Percentiles rank a stretch among this genome's conserved stretches.
These are phyloP conservation scores for Geosiphon pyriformis DNA, from an alignment of 192 early-diverging fungal species.

Conservation along the genomic window DNA sequence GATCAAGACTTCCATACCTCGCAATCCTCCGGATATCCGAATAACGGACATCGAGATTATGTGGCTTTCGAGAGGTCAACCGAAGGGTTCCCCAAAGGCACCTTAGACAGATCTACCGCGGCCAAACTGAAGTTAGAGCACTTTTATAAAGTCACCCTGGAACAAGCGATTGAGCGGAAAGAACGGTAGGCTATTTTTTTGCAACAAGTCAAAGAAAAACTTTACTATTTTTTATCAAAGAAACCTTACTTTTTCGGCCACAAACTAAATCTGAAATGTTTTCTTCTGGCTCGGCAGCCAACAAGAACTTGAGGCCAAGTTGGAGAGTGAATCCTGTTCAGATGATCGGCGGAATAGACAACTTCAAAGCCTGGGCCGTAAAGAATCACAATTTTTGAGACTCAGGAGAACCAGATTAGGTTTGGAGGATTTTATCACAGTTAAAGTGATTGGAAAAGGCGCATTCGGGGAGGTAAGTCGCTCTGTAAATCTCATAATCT, in stretches of 20 bases:
- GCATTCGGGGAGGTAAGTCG: constrained; percentile 88
- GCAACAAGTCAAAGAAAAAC: too few species aligned
- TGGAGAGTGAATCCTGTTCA: constrained; percentile 68
- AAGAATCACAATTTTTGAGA: constrained; percentile 92
- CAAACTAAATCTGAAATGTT: too few species aligned
- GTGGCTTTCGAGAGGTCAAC: constrained; percentile 64
- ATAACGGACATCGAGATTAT: constrained; percentile 36
- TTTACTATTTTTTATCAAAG: too few species aligned
- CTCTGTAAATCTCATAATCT: neutral
- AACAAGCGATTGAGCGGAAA: constrained; percentile 84
- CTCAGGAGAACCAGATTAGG: constrained; percentile 85
- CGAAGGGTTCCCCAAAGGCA: constrained; percentile 68
- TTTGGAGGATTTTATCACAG: constrained; percentile 87
- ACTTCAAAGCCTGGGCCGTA: constrained; percentile 68
- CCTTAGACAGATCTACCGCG: constrained; percentile 79
- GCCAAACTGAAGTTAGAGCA: constrained; percentile 90
- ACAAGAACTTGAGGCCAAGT: constrained; percentile 72
- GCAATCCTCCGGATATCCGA: neutral
- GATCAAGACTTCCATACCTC: too few species aligned
- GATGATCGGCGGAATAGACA: constrained; percentile 88
- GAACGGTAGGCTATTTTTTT: constrained; percentile 64
- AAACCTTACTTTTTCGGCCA: too few species aligned
- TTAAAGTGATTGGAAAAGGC: constrained; percentile 98
- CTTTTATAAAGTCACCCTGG: constrained; percentile 85
- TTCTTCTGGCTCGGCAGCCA: constrained; percentile 40